These are phyloP conservation scores for Moricandia arvensis DNA, from an alignment of 345 rosid genomes.

Conservation along the genomic window DNA sequence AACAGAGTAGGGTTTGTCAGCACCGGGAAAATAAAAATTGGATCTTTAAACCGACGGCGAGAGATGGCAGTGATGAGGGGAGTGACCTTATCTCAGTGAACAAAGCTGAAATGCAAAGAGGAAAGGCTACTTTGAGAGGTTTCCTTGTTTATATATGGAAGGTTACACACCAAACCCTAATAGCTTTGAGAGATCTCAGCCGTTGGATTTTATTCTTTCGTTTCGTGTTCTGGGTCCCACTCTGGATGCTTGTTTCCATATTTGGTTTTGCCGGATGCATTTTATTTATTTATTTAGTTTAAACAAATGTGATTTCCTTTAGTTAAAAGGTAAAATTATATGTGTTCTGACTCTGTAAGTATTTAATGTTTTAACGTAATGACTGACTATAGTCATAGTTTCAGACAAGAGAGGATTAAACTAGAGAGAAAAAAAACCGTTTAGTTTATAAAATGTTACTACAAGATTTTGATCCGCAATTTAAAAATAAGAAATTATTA, in stretches of 20 bases:
- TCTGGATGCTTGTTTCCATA: conserved; percentile 3
- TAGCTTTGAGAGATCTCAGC: conserved; percentile 29
- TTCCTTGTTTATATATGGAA: conserved; percentile 22
- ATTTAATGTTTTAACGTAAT: not conserved
- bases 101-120: conserved; percentile 19
- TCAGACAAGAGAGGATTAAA: not conserved
- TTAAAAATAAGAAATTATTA: too few species aligned
- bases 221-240: conserved; percentile 17
- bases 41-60: conserved; percentile 41
- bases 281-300: not conserved
- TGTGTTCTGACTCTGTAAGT: not conserved
- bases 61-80: conserved; percentile 25
- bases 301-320: not conserved
- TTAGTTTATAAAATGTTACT: not conserved
- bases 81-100: conserved; percentile 33
- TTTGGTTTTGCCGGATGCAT: not conserved
- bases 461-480: too few species aligned
- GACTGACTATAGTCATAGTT: not conserved
- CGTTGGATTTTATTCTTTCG: conserved; percentile 18
- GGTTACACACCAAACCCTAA: conserved; percentile 37
- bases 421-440: not conserved
- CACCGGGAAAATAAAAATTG: conserved; percentile 14
- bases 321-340: not conserved
- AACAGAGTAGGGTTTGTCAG: not conserved
- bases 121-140: conserved; percentile 9